Base-by-base conservation (phyloP, 768 basidiomycete genomes). In the Favolaschia claudopus region DNA sequence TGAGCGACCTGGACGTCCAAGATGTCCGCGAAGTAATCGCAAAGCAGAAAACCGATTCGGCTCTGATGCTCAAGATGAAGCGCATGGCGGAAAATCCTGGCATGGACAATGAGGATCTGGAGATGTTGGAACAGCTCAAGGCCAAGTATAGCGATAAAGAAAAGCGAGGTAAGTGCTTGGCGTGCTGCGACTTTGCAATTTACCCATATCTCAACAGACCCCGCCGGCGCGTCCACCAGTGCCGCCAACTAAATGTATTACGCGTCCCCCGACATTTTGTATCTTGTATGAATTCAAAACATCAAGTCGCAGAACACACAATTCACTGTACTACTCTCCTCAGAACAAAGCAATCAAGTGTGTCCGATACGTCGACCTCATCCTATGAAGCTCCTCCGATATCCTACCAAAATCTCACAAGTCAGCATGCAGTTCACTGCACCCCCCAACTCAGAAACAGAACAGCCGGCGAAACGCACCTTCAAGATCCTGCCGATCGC, bases 1-100 rank as follows among this genome's bases (percentile, higher is more conserved):
- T 94, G 85, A 85, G 79, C 59, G 91, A 93, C 71, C 72, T 79
- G 20, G 92, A 93, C 70, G 88, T 94, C 27, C 89, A 93, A 76
- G 91, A 92, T 60, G 78, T 93, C 37, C 85, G 91, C 37, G 85
- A 88, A 45, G 72, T 88, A 67, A 77, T 85, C 5, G 75, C 76
- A 24, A 77, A 82, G 62, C 82, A 84, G 58, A 84, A 79, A 60
- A 66, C 74, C 8, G 79, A 82, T 5, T 70, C 71, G 15, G 70
- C 75, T 2, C 70, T 78, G 43, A 70, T 82, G 55, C 54, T 70
- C 37, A 82, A 78, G 47, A 78, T 83, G 75, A 82, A 82, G 68
- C 69, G 71, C 20, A 71, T 84, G 36, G 73, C 79, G 13, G 82
- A 86, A 38, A 79, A 76, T 54, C 73, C 75, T 24, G 58, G 58